Evolutionary conservation across 768 basidiomycete species (phyloP).

Genomic region (Lyophyllum atratum): DNA sequence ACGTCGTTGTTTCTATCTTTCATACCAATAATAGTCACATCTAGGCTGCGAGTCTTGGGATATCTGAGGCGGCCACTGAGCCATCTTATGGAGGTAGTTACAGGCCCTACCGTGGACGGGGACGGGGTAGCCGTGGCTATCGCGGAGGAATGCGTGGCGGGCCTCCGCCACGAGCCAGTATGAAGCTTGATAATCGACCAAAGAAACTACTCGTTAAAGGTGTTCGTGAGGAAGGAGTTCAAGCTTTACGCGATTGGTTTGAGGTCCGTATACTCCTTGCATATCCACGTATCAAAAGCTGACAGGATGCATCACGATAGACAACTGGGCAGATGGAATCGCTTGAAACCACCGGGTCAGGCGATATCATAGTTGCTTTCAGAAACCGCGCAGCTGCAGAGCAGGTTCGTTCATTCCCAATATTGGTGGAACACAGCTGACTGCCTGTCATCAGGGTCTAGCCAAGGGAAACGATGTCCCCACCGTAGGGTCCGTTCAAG

Average conservation of each 20-base stretch:
- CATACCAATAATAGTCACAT: not conserved
- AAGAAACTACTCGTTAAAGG: slow-evolving; percentile 79
- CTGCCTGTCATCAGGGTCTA: slow-evolving; percentile 53
- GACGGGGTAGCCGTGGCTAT: slow-evolving; percentile 60
- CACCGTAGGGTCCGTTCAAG: slow-evolving; percentile 60
- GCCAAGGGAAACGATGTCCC: slow-evolving; percentile 73
- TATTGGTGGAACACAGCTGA: not conserved
- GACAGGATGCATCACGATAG: slow-evolving; percentile 33
- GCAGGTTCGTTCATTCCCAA: slow-evolving; percentile 47
- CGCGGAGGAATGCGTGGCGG: slow-evolving; percentile 69
- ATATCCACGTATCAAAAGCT: not conserved
- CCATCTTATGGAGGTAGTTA: slow-evolving; percentile 42
- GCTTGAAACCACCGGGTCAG: slow-evolving; percentile 53
- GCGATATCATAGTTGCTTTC: slow-evolving; percentile 69
- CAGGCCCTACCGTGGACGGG: slow-evolving; percentile 73
- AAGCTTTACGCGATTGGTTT: slow-evolving; percentile 80
- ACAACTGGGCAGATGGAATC: slow-evolving; percentile 72
- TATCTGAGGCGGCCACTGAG: slow-evolving; percentile 51
- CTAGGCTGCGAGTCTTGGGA: slow-evolving; percentile 76
- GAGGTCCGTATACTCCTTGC: slow-evolving; percentile 49
- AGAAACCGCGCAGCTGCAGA: slow-evolving; percentile 74
- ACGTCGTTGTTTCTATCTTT: not conserved
- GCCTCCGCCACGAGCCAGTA: slow-evolving; percentile 60
- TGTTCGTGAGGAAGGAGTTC: slow-evolving; percentile 48
- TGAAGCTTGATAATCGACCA: slow-evolving; percentile 91